phyloP scores from a whole-genome alignment of 352 stramenopile species.

The Globisporangium uncinulatum region DNA sequence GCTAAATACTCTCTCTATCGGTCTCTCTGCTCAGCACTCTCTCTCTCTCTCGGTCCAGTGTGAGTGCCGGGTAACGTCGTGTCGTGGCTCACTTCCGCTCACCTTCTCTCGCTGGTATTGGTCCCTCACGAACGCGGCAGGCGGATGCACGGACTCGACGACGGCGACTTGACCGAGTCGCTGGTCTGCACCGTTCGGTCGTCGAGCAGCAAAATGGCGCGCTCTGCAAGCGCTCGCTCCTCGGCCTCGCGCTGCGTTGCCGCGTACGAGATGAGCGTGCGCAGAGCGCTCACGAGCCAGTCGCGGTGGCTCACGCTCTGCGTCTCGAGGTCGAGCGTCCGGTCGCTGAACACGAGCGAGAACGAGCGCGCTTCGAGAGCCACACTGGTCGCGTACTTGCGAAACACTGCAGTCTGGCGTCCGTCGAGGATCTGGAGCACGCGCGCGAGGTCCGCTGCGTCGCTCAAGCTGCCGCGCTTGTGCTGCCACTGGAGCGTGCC shows the following conservation, averaged over 20 bases:
- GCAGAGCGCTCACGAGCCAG: constrained; percentile 75
- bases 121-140: neutral
- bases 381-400: constrained; percentile 51
- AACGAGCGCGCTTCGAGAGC: constrained; percentile 54
- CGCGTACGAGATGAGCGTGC: constrained; percentile 69
- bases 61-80: too few species aligned
- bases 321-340: constrained; percentile 79
- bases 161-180: neutral
- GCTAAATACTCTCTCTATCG: neutral
- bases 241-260: constrained; percentile 66
- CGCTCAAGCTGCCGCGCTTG: constrained; percentile 68
- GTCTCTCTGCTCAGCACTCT: neutral
- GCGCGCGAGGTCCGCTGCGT: constrained; percentile 64
- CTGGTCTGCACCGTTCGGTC: constrained; percentile 10
- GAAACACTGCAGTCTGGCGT: constrained; percentile 68
- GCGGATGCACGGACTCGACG: neutral
- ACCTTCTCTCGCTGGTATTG: neutral
- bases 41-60: neutral
- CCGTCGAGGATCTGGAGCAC: constrained; percentile 67
- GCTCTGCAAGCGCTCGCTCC: constrained; percentile 71
- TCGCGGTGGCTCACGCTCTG: constrained; percentile 68
- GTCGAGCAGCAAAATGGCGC: constrained; percentile 33
- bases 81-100: neutral
- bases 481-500: constrained; percentile 84
- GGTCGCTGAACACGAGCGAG: constrained; percentile 67